These are phyloP conservation scores for Picea glauca DNA, from an alignment of 75 land plant genomes.

Conservation along the genomic window DNA sequence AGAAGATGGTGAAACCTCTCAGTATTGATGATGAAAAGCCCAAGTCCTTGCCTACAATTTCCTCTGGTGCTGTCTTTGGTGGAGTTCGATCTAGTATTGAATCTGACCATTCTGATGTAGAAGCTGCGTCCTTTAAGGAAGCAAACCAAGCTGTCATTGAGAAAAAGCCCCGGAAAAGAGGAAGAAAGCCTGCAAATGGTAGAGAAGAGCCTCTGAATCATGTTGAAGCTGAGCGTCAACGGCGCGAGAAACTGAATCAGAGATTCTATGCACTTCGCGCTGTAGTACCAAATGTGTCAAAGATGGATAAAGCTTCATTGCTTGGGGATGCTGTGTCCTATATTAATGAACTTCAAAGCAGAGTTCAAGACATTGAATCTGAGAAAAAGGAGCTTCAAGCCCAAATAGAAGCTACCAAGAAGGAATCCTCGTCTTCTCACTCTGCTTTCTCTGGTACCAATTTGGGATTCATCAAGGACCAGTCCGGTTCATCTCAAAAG, in stretches of 20 bases:
- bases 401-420: slow-evolving; percentile 40
- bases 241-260: slow-evolving; percentile 95
- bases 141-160: slow-evolving; percentile 40
- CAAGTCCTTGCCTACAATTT: slow-evolving; percentile 33
- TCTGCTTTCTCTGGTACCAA: slow-evolving; percentile 3
- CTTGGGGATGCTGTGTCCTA: slow-evolving; percentile 87
- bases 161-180: slow-evolving; percentile 64
- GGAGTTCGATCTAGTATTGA: slow-evolving; percentile 19
- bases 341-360: slow-evolving; percentile 74
- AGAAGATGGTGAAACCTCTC: slow-evolving; percentile 3
- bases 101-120: slow-evolving; percentile 67
- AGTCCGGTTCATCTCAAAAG: neutral
- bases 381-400: slow-evolving; percentile 55
- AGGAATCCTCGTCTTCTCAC: slow-evolving; percentile 19
- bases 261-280: slow-evolving; percentile 87
- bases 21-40: slow-evolving; percentile 2
- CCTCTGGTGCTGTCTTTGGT: slow-evolving; percentile 41
- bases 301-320: slow-evolving; percentile 97
- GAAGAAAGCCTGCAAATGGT: slow-evolving; percentile 92
- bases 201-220: slow-evolving; percentile 94
- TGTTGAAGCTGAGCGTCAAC: slow-evolving; percentile 88
- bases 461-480: slow-evolving; percentile 4
- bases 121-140: slow-evolving; percentile 50
- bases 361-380: slow-evolving; percentile 48
- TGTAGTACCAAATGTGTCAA: slow-evolving; percentile 93